phyloP scores from a whole-genome alignment of 306 rosid genomes.

The Hippophae tibetana region DNA sequence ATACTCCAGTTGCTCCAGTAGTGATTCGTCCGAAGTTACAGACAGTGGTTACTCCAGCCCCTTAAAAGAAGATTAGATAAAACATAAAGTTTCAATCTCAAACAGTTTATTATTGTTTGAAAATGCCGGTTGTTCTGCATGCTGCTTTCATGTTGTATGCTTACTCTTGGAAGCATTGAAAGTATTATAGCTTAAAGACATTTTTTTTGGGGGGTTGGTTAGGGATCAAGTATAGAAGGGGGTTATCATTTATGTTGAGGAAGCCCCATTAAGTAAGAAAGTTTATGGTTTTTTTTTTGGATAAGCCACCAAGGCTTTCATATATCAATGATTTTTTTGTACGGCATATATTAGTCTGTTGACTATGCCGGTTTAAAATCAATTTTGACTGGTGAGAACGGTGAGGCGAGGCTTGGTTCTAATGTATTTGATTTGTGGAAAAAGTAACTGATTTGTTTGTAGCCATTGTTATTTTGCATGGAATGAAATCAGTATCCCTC shows the following conservation, averaged over 20 bases:
- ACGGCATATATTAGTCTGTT: neutral
- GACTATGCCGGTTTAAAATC: conserved; percentile 18
- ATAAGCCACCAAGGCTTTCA: conserved; percentile 1
- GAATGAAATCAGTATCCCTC: neutral
- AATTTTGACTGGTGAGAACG: conserved; percentile 33
- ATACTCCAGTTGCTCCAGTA: conserved; percentile 26
- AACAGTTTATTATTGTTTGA: conserved; percentile 18
- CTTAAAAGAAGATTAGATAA: conserved; percentile 42
- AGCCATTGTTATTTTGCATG: neutral
- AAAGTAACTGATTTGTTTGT: neutral
- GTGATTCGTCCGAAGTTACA: conserved; percentile 55
- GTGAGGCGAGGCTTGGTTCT: conserved; percentile 4
- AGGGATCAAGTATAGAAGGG: conserved; percentile 30
- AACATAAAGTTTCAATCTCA: conserved; percentile 6
- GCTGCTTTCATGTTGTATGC: conserved; percentile 10
- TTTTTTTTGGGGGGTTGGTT: conserved; percentile 35
- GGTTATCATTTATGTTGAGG: conserved; percentile 25
- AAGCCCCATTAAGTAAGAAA: conserved; percentile 18
- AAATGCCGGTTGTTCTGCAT: conserved; percentile 12
- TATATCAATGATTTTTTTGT: neutral
- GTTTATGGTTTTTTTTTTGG: conserved; percentile 19
- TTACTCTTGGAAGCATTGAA: conserved; percentile 19
- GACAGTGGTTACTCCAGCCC: conserved; percentile 35
- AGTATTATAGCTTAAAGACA: conserved; percentile 29
- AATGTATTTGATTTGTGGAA: conserved; percentile 10